A percentile compares a stretch with the other conserved stretches of the same genome.
These are phyloP conservation scores for Bathelium albidoporum DNA, from an alignment of 495 filamentous ascomycete species.

Conservation along the genomic window DNA sequence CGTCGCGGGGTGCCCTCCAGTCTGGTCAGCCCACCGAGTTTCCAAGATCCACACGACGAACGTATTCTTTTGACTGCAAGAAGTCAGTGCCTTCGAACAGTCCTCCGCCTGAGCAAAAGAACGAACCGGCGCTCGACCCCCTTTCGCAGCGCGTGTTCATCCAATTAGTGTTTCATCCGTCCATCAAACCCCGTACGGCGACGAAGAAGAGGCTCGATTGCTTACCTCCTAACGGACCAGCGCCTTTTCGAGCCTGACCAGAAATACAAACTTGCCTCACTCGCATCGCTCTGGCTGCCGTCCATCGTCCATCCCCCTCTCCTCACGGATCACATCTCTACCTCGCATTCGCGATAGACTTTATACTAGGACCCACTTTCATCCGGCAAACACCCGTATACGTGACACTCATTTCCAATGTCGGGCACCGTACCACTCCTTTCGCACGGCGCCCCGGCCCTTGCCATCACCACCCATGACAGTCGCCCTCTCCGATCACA, in stretches of 20 bases:
- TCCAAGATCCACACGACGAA: slow-evolving; percentile 1
- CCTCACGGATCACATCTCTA: not conserved
- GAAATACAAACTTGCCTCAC: not conserved
- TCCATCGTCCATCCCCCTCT: not conserved
- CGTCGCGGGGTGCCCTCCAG: not conserved
- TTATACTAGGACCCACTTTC: not conserved
- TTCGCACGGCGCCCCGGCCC: not conserved
- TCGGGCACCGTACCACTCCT: not conserved
- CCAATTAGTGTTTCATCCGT: not conserved
- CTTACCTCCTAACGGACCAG: not conserved
- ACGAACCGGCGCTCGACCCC: not conserved
- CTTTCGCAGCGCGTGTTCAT: no score
- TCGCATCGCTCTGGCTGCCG: not conserved
- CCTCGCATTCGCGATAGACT: not conserved
- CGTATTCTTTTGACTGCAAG: not conserved
- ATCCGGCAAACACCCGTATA: not conserved
- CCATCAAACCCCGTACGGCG: not conserved
- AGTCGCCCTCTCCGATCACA: not conserved
- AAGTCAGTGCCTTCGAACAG: not conserved
- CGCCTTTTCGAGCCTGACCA: not conserved
- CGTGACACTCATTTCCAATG: not conserved
- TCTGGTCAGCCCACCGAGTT: slow-evolving; percentile 4
- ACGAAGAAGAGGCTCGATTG: slow-evolving; percentile 5
- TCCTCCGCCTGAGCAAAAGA: not conserved
- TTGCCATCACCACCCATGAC: not conserved